phyloP scores from a whole-genome alignment of 169 alveolate genomes.

The Neospora caninum region DNA sequence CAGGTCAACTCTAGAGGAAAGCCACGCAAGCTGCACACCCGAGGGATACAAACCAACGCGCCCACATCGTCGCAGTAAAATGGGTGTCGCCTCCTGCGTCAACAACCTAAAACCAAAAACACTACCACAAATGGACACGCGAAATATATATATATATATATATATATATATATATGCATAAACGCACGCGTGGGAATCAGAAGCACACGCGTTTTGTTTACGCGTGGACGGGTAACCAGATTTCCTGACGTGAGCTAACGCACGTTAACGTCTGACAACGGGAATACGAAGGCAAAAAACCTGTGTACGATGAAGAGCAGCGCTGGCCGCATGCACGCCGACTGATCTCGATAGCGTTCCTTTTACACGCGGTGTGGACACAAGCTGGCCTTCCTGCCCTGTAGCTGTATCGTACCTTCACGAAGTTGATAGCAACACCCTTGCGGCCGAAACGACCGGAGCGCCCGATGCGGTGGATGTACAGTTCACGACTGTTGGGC shows the following conservation, averaged over 20 bases:
- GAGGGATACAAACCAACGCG: too few species aligned
- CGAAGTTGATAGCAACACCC: conserved; percentile 99
- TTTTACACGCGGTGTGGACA: too few species aligned
- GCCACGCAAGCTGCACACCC: too few species aligned
- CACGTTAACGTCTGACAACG: neutral
- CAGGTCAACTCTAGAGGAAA: too few species aligned
- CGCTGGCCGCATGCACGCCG: too few species aligned
- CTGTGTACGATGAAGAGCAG: neutral
- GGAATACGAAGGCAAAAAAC: neutral
- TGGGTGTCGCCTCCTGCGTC: too few species aligned
- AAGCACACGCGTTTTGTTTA: neutral
- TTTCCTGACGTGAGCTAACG: neutral
- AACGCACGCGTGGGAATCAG: neutral
- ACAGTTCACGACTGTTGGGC: conserved; percentile 96
- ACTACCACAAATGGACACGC: neutral
- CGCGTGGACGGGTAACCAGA: neutral
- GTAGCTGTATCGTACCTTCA: conserved; percentile 78
- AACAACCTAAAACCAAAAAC: neutral
- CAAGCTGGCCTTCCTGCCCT: neutral
- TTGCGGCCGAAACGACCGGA: conserved; percentile 99
- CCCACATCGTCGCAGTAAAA: too few species aligned
- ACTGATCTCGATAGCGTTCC: too few species aligned
- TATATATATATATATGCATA: neutral
- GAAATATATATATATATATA: neutral
- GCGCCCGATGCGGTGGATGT: conserved; percentile 99